Evolutionary conservation across 2,329 filamentous ascomycete genomes (phyloP).

Genomic region (Colletotrichum endophyticum): DNA sequence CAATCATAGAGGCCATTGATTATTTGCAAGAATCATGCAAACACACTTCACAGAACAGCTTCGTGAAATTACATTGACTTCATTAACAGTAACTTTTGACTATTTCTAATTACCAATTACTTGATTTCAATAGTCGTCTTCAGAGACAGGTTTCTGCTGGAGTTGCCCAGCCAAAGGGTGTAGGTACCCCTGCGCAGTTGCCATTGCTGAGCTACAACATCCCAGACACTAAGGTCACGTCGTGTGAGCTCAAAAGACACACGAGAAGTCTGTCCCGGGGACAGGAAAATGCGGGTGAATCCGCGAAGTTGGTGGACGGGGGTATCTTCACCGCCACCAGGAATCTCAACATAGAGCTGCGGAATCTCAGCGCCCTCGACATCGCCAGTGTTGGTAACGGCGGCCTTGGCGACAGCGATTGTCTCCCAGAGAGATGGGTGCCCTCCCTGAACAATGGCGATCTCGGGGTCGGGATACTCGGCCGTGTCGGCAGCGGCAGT

Average conservation of each 20-base stretch:
- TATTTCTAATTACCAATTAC: neutral
- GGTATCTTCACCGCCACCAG: conserved; percentile 34
- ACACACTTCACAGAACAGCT: neutral
- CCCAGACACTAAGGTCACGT: conserved; percentile 72
- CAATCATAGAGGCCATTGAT: fast-evolving
- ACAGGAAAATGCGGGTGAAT: conserved; percentile 43
- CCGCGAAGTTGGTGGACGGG: conserved; percentile 68
- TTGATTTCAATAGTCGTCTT: conserved; percentile 41
- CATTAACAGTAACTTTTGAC: neutral
- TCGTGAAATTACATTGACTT: neutral
- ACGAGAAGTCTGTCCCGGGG: conserved; percentile 27
- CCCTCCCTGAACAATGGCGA: conserved; percentile 46
- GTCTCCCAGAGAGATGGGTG: conserved; percentile 53
- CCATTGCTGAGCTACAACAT: conserved; percentile 66
- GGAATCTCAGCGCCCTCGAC: conserved; percentile 50
- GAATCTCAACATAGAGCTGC: conserved; percentile 54
- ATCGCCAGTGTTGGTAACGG: conserved; percentile 46
- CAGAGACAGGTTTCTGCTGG: conserved; percentile 50
- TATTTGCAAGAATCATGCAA: fast-evolving
- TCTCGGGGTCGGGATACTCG: conserved; percentile 45
- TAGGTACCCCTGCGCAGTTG: conserved; percentile 51
- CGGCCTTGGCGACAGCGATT: conserved; percentile 41
- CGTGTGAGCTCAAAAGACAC: conserved; percentile 61
- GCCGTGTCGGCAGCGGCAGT: conserved; percentile 29
- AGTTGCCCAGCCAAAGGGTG: conserved; percentile 49